Evolutionary conservation across 495 filamentous ascomycete genomes (phyloP), one percentile per base, ranked within the genome.

Genomic region (Tuber indicum): DNA sequence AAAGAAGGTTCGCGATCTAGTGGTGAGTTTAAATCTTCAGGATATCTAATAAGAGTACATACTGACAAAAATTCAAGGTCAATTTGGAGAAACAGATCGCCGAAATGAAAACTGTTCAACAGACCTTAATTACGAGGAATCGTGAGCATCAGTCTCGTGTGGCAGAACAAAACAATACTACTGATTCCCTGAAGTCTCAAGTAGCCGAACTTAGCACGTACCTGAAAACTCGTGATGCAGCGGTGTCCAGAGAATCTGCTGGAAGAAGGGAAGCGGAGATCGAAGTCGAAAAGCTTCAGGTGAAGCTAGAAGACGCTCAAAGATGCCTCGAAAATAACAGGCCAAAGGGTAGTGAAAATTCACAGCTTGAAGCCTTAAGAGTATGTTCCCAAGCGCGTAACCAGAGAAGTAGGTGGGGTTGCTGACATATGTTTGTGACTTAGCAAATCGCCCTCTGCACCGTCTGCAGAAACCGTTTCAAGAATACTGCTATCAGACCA

Each of bases 71-170:
- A 14, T 85, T 96, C 23, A 85, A 94, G n/a, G 88, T 89, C 75
- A 96, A 92, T 78, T 86, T 97, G 73, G 96, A 99, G 85, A 97
- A 97, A 86, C 94, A 98, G 83, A 84, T 92, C 70, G 90, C 89
- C 52, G 93, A 98, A 84, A 85, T 91, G 77, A 93, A 91, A 84
- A 92, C 93, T 78, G 89, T 90, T 26, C 88, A 97, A 73, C 87
- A 87, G 42, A 86, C 89, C 3, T 84, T 94, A 36, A 86, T 91
- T 74, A 83, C 85, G 42, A 92, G 97, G 78, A 88, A 91, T 81
- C 91, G 91, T 79, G 87, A 87, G 75, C 85, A 92, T 41, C 92
- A 99, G 82, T 88, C 91, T 71, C 88, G 91, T 73, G 85, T 88
- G 70, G 89, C 86, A 8, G 94, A 98, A 72, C 88, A 89, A 75